Percentiles rank a stretch among this genome's conserved stretches.
These are phyloP conservation scores for Calocybe indica DNA, from an alignment of 768 basidiomycete species.

Conservation along the genomic window DNA sequence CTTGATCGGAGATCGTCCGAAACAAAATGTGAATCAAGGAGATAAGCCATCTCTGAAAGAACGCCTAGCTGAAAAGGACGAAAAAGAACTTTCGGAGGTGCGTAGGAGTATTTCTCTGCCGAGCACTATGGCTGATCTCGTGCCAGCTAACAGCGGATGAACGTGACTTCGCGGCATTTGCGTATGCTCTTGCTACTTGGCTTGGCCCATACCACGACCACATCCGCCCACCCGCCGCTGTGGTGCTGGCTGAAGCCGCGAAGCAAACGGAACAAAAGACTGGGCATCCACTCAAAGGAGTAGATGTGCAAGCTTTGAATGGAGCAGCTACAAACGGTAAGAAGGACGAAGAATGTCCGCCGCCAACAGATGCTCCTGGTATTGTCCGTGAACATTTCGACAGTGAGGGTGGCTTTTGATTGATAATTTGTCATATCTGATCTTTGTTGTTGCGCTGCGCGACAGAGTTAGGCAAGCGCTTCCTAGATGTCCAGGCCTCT, in stretches of 20 bases:
- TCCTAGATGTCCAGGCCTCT: constrained; percentile 36
- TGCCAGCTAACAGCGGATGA: constrained; percentile 66
- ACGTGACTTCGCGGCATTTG: constrained; percentile 48
- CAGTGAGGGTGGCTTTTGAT: constrained; percentile 26
- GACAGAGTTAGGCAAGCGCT: constrained; percentile 50
- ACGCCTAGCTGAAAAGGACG: constrained; percentile 44
- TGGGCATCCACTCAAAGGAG: constrained; percentile 59
- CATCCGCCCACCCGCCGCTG: constrained; percentile 61
- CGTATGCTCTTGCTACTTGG: constrained; percentile 63
- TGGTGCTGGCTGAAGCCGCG: constrained; percentile 70
- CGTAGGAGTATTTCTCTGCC: constrained; percentile 2
- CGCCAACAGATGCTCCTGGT: constrained; percentile 55
- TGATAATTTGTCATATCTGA: neutral
- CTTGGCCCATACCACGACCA: constrained; percentile 72
- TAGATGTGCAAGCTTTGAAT: constrained; percentile 42
- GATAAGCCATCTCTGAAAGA: constrained; percentile 48
- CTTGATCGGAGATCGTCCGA: constrained; percentile 75
- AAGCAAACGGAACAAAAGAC: constrained; percentile 69
- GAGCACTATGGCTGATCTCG: too few species aligned
- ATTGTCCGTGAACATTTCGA: constrained; percentile 56
- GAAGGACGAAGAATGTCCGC: constrained; percentile 72
- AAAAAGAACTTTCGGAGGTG: constrained; percentile 54
- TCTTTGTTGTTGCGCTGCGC: neutral
- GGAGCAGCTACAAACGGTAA: constrained; percentile 36
- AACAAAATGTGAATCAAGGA: constrained; percentile 47